Evolutionary conservation across 371 early-diverging fungal species (phyloP).

Genomic region (Rhizopus stolonifer): DNA sequence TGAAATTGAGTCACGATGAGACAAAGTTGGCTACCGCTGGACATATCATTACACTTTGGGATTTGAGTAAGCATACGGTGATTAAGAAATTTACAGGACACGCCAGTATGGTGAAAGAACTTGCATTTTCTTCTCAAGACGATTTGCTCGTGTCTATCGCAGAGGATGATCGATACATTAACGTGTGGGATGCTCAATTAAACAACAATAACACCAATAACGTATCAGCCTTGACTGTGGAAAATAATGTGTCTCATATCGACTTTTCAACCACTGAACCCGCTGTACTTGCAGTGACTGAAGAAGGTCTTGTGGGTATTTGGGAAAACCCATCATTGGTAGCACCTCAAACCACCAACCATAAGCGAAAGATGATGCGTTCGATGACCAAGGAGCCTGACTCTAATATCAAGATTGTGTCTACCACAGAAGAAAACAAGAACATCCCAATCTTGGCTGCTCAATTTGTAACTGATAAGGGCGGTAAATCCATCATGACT

Average conservation of each 20-base stretch:
- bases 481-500: conserved; percentile 57
- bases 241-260: conserved; percentile 57
- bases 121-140: conserved; percentile 60
- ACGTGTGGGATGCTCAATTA: conserved; percentile 72
- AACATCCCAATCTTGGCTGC: conserved; percentile 66
- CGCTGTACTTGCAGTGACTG: conserved; percentile 69
- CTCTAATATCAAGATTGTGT: conserved; percentile 50
- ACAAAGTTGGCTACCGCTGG: conserved; percentile 62
- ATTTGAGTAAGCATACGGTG: conserved; percentile 47
- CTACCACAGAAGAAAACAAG: conserved; percentile 36
- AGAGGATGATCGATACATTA: conserved; percentile 74
- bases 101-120: conserved; percentile 61
- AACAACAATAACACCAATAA: conserved; percentile 52
- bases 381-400: conserved; percentile 66
- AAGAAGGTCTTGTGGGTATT: conserved; percentile 68
- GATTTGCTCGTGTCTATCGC: conserved; percentile 66
- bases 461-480: conserved; percentile 49
- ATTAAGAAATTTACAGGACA: conserved; percentile 75
- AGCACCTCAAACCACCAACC: conserved; percentile 20
- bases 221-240: conserved; percentile 62
- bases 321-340: conserved; percentile 62
- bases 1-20: conserved; percentile 63
- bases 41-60: conserved; percentile 69
- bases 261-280: conserved; percentile 52
- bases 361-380: conserved; percentile 57